phyloP scores from a whole-genome alignment of 768 basidiomycete genomes.

The Tulasnella sp. region DNA sequence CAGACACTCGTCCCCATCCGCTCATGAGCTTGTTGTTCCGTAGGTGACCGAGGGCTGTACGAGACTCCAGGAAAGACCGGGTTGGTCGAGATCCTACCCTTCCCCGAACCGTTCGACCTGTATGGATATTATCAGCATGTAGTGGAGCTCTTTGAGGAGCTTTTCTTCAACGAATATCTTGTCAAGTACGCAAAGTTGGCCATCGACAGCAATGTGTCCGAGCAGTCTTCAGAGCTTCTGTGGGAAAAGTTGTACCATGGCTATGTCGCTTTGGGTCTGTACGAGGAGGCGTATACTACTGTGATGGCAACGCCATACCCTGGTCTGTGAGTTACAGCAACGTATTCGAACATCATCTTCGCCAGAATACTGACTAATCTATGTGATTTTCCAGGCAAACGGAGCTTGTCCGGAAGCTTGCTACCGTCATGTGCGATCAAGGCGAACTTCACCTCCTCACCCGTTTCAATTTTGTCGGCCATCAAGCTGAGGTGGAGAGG shows the following conservation, averaged over 20 bases:
- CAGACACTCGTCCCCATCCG: background rate
- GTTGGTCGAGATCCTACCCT: constrained; percentile 46
- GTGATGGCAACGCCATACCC: constrained; percentile 65
- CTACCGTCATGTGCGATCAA: constrained; percentile 88
- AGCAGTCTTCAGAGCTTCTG: constrained; percentile 48
- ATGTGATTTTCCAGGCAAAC: constrained; percentile 42
- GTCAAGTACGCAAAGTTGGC: constrained; percentile 70
- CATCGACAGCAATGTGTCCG: constrained; percentile 50
- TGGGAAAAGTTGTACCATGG: constrained; percentile 75
- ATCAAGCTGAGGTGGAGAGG: constrained; percentile 78
- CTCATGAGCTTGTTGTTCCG: constrained; percentile 21
- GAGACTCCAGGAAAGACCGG: constrained; percentile 53
- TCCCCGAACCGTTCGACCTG: constrained; percentile 41
- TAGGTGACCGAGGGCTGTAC: constrained; percentile 38
- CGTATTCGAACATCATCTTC: no score
- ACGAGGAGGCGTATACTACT: constrained; percentile 79
- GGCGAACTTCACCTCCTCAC: constrained; percentile 66
- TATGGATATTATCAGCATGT: constrained; percentile 70
- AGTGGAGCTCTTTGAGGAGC: constrained; percentile 59
- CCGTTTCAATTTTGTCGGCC: constrained; percentile 71
- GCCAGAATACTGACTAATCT: constrained; percentile 10
- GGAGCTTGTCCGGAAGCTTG: constrained; percentile 70
- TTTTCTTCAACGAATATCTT: constrained; percentile 45
- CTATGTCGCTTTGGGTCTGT: constrained; percentile 56
- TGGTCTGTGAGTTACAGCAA: constrained; percentile 70